Base-by-base conservation (phyloP, 2,329 filamentous ascomycete genomes). In the Achaetomium macrosporum region DNA sequence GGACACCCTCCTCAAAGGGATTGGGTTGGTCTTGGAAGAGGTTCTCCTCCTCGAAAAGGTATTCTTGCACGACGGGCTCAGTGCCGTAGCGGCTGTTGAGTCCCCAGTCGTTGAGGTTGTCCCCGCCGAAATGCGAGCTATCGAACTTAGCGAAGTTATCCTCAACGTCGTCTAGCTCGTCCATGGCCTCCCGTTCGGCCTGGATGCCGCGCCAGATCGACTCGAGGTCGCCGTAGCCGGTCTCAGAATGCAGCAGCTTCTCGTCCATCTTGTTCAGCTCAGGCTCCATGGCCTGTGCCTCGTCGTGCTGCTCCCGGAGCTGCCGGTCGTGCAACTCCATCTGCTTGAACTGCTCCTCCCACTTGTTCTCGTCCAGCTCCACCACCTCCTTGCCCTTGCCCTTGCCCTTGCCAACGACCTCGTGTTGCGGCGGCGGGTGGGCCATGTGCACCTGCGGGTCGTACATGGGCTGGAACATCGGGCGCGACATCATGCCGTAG, bases 301-400 rank as follows among this genome's bases (percentile, higher is more conserved):
- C 85, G 49, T 88, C 87, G 39, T 70, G 50, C 31, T 54, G 69
- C 50, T 74, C 74, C 62, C 76, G 74, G 49, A 73, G 68, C 57
- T 77, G 69, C 62, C 79, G 72, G 65, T 85, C 79, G 56, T 84
- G 76, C 57, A 85, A 73, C 67, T 92, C 89, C 67, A 96, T 84
- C 70, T 93, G 83, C 53, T 90, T 88, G 69, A 99, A 99, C 69
- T 97, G 90, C 63, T 90, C 89, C 71, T 97, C 92, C 93, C 93
- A 97, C 66, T 95, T 87, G 65, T 86, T 76, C 63, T 99, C 92
- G 67, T 96, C 90, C 20, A 97, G 80, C 73, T 97, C 93, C 12
- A 97, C 85, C 73, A 97, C 82, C 70, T 25, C 25, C 7, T 95
- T 95, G 37, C 88, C 91, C 68, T 97, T 95, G 37, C 88, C 91